Base-by-base conservation (phyloP, 176 grass and related monocot genomes). In the Rhipidocladum racemiflorum region DNA sequence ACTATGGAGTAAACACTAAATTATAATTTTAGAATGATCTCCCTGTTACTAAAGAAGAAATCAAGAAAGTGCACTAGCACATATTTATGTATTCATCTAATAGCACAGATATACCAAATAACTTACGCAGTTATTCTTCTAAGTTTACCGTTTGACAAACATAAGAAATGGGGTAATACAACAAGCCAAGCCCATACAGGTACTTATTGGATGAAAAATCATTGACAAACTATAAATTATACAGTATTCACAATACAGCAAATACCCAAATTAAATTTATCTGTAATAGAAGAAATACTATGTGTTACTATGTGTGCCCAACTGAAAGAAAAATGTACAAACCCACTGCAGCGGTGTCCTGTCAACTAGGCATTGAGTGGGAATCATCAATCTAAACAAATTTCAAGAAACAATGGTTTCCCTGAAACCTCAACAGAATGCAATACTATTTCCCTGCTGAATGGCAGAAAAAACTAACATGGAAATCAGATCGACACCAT, bases 31-130 rank as follows among this genome's bases (percentile, higher is more conserved):
- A 82, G 25, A 72, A 62, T 51, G 51, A 28, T 66, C 15, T 54
- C 61, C 9, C 17, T 12, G 15, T 23, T 45, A 36, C 29, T 18
- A 17, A 56, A 66, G 15, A 81, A 56, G 40, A 28, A 84, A 54
- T 0, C 30, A 81, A 56, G 40, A 28, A 84, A 54, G 1, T 40
- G 30, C 27, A 35, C 23, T 43, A 17, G 30, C n/a, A 81, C 7
- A 82, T 82, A 68, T 49, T 21, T 76, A 20, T 49, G 24, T 36
- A 54, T 76, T 63, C 6, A 28, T 46, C 64, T 60, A 60, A 74
- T 45, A 78, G 10, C 36, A 65, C 34, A 45, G 6, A 10, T 18
- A 89, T 46, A 55, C n/a, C 57, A 73, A 59, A 56, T 27, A 10
- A 36, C 15, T 32, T 74, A 20, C 30, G 12, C 60, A 30, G 55